phyloP scores from a whole-genome alignment of 441 rosid species.

The Populus tomentosa region DNA sequence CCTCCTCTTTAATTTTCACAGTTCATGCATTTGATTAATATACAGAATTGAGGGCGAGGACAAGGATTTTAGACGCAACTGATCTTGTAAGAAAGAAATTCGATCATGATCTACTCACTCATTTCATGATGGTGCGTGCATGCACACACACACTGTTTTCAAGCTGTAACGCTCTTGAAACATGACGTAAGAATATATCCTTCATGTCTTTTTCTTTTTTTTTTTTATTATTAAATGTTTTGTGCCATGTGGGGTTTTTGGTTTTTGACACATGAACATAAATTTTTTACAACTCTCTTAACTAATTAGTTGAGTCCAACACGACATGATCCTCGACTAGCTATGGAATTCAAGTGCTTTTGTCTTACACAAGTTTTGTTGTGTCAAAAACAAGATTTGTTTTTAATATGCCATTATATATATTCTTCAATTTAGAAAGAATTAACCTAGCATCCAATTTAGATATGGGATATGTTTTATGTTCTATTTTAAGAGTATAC shows the following conservation, averaged over 20 bases:
- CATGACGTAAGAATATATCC: slow-evolving; percentile 1
- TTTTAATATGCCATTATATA: too few relatives aligned
- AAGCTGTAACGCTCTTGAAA: slow-evolving; percentile 16
- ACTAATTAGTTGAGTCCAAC: background rate
- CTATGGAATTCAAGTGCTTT: background rate
- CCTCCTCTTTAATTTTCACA: background rate
- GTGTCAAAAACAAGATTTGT: too few relatives aligned
- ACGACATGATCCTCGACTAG: background rate
- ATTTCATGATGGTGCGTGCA: background rate
- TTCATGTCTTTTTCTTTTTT: background rate
- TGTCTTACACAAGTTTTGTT: background rate
- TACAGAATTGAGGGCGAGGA: background rate
- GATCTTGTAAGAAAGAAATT: background rate
- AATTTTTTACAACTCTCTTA: background rate
- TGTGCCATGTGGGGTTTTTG: slow-evolving; percentile 2
- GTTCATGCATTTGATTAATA: background rate
- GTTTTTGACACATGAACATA: background rate
- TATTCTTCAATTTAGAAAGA: background rate
- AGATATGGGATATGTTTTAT: too few relatives aligned
- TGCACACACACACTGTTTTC: slow-evolving; percentile 41
- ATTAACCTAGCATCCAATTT: too few relatives aligned
- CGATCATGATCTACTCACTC: background rate
- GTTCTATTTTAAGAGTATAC: too few relatives aligned
- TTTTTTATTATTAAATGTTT: background rate
- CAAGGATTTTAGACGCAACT: background rate